phyloP scores from a whole-genome alignment of 805 yeast species.

The Sugiyamaella lignohabitans region DNA sequence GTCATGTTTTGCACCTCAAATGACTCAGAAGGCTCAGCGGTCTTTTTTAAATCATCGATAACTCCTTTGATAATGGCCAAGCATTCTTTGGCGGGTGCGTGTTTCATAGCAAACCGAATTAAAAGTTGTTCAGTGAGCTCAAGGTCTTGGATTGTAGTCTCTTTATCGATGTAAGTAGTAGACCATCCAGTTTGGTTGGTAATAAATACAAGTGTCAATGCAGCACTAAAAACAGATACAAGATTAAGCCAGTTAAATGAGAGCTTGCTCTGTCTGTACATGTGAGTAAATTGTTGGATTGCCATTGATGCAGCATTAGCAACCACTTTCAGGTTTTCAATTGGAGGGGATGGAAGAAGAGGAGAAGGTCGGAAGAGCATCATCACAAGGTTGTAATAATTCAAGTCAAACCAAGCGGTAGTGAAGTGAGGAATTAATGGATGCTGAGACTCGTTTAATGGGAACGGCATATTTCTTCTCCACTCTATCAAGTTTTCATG shows the following conservation, averaged over 20 bases:
- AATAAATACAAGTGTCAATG: slow-evolving; percentile 17
- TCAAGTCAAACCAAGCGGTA: slow-evolving; percentile 21
- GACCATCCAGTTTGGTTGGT: slow-evolving; percentile 13
- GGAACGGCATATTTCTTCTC: slow-evolving; percentile 20
- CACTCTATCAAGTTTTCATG: slow-evolving; percentile 29
- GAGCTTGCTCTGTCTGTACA: slow-evolving; percentile 16
- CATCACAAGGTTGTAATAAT: slow-evolving; percentile 18
- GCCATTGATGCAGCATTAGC: slow-evolving; percentile 19
- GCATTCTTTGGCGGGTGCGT: slow-evolving; percentile 17
- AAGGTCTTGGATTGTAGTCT: slow-evolving; percentile 7
- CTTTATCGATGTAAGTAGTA: slow-evolving; percentile 1
- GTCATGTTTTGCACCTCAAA: neutral
- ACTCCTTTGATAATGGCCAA: slow-evolving; percentile 9
- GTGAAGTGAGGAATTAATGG: slow-evolving; percentile 19
- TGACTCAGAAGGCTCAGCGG: neutral
- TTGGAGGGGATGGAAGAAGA: slow-evolving; percentile 16
- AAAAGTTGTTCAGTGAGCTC: slow-evolving; percentile 11
- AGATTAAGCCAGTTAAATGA: slow-evolving; percentile 22
- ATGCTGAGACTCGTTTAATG: slow-evolving; percentile 15
- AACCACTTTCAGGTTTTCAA: slow-evolving; percentile 10
- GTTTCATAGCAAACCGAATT: slow-evolving; percentile 10
- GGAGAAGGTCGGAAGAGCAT: slow-evolving; percentile 21
- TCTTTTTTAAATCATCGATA: slow-evolving; percentile 3
- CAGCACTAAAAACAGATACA: slow-evolving; percentile 17
- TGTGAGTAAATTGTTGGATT: slow-evolving; percentile 14